Evolutionary conservation across 164 flowering plant species (phyloP), one percentile per base, ranked within the genome.

Genomic region (Brasenia schreberi): DNA sequence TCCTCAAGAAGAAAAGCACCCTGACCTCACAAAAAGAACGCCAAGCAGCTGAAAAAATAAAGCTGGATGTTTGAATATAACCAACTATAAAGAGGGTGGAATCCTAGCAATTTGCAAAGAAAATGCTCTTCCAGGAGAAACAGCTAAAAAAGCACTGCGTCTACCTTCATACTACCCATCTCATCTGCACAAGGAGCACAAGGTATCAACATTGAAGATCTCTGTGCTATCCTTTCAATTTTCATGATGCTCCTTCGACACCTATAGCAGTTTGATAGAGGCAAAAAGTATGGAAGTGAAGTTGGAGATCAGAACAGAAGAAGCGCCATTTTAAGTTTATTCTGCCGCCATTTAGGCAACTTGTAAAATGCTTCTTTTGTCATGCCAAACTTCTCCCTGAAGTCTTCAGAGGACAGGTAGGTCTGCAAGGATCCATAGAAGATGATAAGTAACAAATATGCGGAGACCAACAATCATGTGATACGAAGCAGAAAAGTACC

Each of bases 331-430:
- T 94, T 94, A 60, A 84, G 83, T 84, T 94, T 91, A 75, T 94
- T 94, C 81, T 94, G 99, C 76, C 86, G 91, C 99, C 99, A 94
- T 70, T 94, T 94, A 4, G 99, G 96, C 66, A 88, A 75, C 85
- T 89, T 94, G 64, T 84, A 83, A 82, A 95, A 95, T 33, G 87
- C 90, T 23, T 82, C 90, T 73, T 88, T 95, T 33, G 85, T 5
- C 94, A 89, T 88, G 65, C 87, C 92, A 65, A 95, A 89, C 75
- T 95, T 89, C 85, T 88, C 90, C 68, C 75, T 80, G 78, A 95
- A 95, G 76, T 95, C 99, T 70, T 64, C 87, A 7, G 87, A 74
- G 39, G 99, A 87, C 42, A 95, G 82, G 64, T 92, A 95, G 39
- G 88, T 81, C 99, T 95, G 86, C 81, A 80, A 2, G 49, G 65